Base-by-base conservation (phyloP, 345 rosid genomes). In the Physaria fendleri region DNA sequence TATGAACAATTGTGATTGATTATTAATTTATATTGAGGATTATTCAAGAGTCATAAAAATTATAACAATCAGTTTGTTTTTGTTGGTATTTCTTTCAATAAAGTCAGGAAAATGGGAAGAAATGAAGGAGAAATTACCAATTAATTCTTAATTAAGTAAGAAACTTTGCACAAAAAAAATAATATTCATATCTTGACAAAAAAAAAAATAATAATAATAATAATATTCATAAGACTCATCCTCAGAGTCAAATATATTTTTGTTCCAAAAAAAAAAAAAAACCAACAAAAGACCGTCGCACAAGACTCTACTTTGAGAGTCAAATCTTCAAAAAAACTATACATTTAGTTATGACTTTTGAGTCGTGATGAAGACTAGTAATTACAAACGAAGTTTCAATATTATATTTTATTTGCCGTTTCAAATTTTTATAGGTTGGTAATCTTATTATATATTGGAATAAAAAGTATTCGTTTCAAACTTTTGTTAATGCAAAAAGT, bases 331-430 rank as follows among this genome's bases (percentile, higher is more conserved):
- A n/a, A n/a, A 58, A 32, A 57, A 22, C 21, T 30, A 58, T 24
- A 48, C 16, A 56, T 21, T 15, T 66, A 22, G 44, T 48, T 43
- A 35, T 8, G n/a, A 66, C 51, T 40, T 49, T 5, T 41, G 59
- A 32, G 59, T 38, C 27, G 27, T 58, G 52, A 35, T 21, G 6
- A 22, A 58, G 44, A 23, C 53, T 58, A 32, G 65, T 58, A 58
- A 49, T 58, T 66, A 33, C 59, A 17, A 40, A 40, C 53, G 71
- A 66, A 66, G 59, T 48, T 66, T 58, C 71, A 58, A 17, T 40
- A 30, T 12, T 11, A 9, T 48, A 9, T 44, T 45, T 8, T 56
- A 27, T 39, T 4, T 9, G 18, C 16, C 17, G 5, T 46, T 25
- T 46, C 12, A 23, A n/a, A 24, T 23, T 2, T n/a, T 0, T 23